Evolutionary conservation across 306 rosid genomes (phyloP).

Genomic region (Sphenostylis stenocarpa): DNA sequence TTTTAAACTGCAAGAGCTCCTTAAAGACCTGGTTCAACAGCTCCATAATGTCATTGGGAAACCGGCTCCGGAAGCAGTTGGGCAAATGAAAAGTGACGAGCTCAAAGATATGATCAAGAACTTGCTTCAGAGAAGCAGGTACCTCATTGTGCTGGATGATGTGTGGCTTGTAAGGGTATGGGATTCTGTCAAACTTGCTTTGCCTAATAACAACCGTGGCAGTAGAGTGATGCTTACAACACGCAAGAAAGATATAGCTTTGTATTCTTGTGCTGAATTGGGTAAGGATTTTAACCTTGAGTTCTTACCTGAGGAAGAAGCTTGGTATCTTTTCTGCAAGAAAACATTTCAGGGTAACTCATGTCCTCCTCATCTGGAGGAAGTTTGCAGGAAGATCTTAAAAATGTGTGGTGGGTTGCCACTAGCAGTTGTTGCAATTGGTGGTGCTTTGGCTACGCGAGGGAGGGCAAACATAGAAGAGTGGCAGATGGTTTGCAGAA

Average conservation of each 20-base stretch:
- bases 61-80: constrained; percentile 46
- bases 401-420: constrained; percentile 54
- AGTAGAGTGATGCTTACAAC: constrained; percentile 60
- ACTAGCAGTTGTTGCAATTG: constrained; percentile 54
- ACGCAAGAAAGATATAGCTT: constrained; percentile 46
- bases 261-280: constrained; percentile 33
- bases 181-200: constrained; percentile 49
- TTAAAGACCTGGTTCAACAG: constrained; percentile 49
- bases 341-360: constrained; percentile 48
- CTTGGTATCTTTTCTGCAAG: constrained; percentile 54
- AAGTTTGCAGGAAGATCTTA: constrained; percentile 29
- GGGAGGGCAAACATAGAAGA: constrained; percentile 45
- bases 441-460: constrained; percentile 50
- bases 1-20: constrained; percentile 37
- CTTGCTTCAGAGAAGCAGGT: constrained; percentile 44
- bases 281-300: constrained; percentile 43
- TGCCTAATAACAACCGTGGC: constrained; percentile 43
- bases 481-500: constrained; percentile 42
- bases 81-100: constrained; percentile 37
- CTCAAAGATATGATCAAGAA: constrained; percentile 41
- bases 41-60: constrained; percentile 45
- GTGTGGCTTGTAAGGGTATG: constrained; percentile 48
- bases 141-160: constrained; percentile 56
- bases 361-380: constrained; percentile 47
- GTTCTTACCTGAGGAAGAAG: constrained; percentile 45